A percentile compares a stretch with the other conserved stretches of the same genome.
Evolutionary conservation across 768 basidiomycete species (phyloP).

Genomic region (Mycena albidolilacea): DNA sequence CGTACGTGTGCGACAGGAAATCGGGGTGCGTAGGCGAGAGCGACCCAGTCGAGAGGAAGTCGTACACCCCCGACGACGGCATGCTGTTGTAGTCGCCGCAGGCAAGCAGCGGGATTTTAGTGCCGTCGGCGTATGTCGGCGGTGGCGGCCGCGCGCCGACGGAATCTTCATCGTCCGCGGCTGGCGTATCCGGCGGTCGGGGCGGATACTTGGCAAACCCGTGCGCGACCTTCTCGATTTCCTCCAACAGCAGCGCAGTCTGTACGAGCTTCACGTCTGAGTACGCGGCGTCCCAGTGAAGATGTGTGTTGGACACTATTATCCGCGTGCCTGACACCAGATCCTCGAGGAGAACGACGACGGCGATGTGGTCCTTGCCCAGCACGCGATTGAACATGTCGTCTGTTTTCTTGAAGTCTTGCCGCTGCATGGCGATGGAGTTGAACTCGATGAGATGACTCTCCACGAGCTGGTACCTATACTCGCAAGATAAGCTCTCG

Average conservation of each 20-base stretch:
- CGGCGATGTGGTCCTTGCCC: slow-evolving; percentile 94
- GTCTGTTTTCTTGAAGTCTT: slow-evolving; percentile 96
- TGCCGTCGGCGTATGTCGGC: slow-evolving; percentile 85
- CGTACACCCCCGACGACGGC: slow-evolving; percentile 90
- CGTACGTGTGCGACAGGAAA: slow-evolving; percentile 93
- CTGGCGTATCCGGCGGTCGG: slow-evolving; percentile 61
- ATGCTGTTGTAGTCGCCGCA: slow-evolving; percentile 98
- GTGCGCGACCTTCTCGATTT: slow-evolving; percentile 90
- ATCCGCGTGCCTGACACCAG: slow-evolving; percentile 88
- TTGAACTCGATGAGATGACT: slow-evolving; percentile 95
- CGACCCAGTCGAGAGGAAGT: slow-evolving; percentile 84
- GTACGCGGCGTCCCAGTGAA: slow-evolving; percentile 94
- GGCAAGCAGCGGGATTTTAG: slow-evolving; percentile 91
- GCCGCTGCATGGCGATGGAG: slow-evolving; percentile 91
- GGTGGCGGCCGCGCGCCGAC: slow-evolving; percentile 60
- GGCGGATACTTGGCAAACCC: slow-evolving; percentile 89
- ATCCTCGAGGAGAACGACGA: slow-evolving; percentile 90
- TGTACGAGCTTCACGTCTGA: slow-evolving; percentile 99
- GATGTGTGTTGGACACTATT: slow-evolving; percentile 91
- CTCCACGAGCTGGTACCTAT: slow-evolving; percentile 93
- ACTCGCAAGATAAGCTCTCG: slow-evolving; percentile 29
- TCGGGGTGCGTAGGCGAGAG: slow-evolving; percentile 86
- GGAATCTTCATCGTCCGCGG: slow-evolving; percentile 41
- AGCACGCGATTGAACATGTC: slow-evolving; percentile 99
- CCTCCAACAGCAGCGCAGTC: slow-evolving; percentile 91